Percentiles rank a stretch among this genome's conserved stretches.
phyloP scores from a whole-genome alignment of 805 yeast genomes.

The Wickerhamiella parazyma region DNA sequence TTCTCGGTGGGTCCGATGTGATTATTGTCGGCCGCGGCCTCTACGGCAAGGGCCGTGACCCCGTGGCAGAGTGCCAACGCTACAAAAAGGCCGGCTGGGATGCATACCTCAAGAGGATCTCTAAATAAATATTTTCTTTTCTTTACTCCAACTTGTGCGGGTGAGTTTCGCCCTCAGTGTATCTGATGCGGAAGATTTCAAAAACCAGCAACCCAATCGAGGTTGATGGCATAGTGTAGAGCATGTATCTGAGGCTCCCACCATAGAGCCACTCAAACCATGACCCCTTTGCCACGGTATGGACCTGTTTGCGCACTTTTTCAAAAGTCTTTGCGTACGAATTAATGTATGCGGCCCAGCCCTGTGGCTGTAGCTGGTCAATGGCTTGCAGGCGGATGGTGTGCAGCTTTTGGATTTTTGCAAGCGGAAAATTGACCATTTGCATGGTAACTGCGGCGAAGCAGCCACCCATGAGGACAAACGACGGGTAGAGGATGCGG shows the following conservation, averaged over 20 bases:
- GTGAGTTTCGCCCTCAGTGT: background rate
- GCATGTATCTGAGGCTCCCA: conserved; percentile 61
- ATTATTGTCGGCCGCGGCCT: conserved; percentile 98
- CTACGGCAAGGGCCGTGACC: conserved; percentile 89
- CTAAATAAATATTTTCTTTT: background rate
- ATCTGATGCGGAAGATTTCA: conserved; percentile 51
- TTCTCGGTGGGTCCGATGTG: conserved; percentile 77
- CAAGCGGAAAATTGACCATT: conserved; percentile 69
- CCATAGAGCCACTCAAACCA: conserved; percentile 61
- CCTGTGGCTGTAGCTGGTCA: conserved; percentile 36
- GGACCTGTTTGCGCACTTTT: conserved; percentile 39
- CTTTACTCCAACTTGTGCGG: too few relatives aligned
- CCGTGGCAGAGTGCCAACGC: conserved; percentile 71
- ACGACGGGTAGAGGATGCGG: conserved; percentile 48
- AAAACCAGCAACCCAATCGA: conserved; percentile 73
- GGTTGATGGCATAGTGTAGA: conserved; percentile 75
- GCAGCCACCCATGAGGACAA: conserved; percentile 73
- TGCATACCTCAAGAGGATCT: conserved; percentile 38
- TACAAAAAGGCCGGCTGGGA: conserved; percentile 92
- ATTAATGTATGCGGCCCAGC: conserved; percentile 43
- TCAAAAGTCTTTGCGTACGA: conserved; percentile 65
- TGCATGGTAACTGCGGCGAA: conserved; percentile 68
- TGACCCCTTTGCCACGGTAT: conserved; percentile 38
- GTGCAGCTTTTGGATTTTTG: conserved; percentile 68
- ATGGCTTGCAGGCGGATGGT: conserved; percentile 66